Evolutionary conservation across 2,329 filamentous ascomycete species (phyloP), one percentile per base, ranked within the genome.

Genomic region (Talaromyces rugulosus): DNA sequence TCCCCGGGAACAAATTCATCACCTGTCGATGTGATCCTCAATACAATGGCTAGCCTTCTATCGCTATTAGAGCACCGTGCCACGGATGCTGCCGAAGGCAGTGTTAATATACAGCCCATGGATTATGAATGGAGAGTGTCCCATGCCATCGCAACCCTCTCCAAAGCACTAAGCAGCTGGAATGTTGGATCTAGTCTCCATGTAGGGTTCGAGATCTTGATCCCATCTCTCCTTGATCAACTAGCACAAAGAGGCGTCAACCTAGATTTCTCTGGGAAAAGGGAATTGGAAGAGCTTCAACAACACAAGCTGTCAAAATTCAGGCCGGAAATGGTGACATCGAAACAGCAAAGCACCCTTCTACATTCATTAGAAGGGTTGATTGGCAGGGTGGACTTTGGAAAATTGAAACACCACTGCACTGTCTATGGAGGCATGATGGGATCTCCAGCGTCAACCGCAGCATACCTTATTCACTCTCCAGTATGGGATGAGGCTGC

Each of bases 361-460:
- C 61, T 77, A 4, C 75, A 79, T 61, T 78, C 76, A 0, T 64
- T 79, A 0, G 78, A 80, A 56, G 75, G 74, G 0, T 76, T 78
- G 54, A 69, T 74, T 23, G 73, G 75, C 9, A 69, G 63, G 42
- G 64, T 75, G 23, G 71, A 78, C 44, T 1, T 56, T 36, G 53
- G 27, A 31, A 34, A 70, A 65, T 1, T 65, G 62, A 27, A 55
- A 63, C 8, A 58, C 52, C 2, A 59, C 14, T 33, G 31, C 6
- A 8, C 40, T 7, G 7, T 1, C 5, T 27, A 27, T 8, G 53
- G 53, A 2, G 8, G 16, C 5, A 56, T 56, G 53, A 36, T 56
- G 53, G 30, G 6, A 5, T 56, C 53, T 34, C 53, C 53, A 18
- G n/a, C 53, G 9, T 56, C 53, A 1, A 56, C 53, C 23, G 30